Conservation (phyloP, 2,329 filamentous ascomycete genomes). For the Colletotrichum graminicola region DNA sequence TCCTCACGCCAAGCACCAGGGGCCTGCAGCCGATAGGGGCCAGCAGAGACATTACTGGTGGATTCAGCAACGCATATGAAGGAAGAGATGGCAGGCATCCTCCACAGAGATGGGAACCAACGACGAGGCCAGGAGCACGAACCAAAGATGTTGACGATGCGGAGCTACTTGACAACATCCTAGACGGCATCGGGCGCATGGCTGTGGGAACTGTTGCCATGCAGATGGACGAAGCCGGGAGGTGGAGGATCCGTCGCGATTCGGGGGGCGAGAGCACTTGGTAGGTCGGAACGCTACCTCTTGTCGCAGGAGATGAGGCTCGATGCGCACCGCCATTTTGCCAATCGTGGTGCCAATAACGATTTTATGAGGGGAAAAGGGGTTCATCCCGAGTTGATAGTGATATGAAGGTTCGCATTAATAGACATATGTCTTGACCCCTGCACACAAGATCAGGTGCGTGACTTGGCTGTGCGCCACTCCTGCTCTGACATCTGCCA, state of each 20-base stretch:
- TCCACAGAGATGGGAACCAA: constrained; percentile 1
- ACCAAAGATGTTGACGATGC: constrained; percentile 44
- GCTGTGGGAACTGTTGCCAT: constrained; percentile 49
- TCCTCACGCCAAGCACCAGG: background rate
- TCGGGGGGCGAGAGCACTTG: constrained; percentile 9
- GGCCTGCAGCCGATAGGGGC: background rate
- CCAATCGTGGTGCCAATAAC: background rate
- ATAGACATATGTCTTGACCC: background rate
- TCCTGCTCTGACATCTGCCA: constrained; percentile 20
- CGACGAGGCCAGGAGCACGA: background rate
- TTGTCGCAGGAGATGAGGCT: background rate
- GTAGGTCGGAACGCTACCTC: background rate
- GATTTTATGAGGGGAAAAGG: background rate
- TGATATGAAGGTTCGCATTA: background rate
- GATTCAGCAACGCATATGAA: background rate
- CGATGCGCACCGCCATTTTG: background rate
- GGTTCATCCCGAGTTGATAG: background rate
- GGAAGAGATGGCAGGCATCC: background rate
- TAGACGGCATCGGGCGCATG: constrained; percentile 53
- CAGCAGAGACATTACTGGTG: background rate
- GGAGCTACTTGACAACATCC: constrained; percentile 51
- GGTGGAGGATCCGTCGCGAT: constrained; percentile 54
- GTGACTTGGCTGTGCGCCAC: background rate
- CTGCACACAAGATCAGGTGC: background rate
- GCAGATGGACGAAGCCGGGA: constrained; percentile 53